A percentile compares a stretch with the other conserved stretches of the same genome.
phyloP scores from a whole-genome alignment of 371 early-diverging fungal genomes.

The Mucor circinelloides region DNA sequence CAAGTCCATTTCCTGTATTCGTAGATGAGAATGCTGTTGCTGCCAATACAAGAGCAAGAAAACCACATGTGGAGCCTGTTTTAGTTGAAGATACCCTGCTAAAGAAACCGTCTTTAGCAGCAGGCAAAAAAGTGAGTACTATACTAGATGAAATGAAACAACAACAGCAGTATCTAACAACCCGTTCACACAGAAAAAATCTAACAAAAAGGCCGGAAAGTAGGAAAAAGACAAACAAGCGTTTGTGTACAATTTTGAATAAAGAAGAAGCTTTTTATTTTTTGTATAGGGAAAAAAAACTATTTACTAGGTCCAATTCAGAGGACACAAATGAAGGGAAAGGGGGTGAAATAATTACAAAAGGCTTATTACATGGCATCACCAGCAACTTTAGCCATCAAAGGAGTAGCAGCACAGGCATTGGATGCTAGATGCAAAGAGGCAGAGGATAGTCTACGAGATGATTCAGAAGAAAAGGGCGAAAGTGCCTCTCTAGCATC shows the following conservation, averaged over 20 bases:
- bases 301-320: background rate
- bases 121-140: background rate
- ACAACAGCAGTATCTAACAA: background rate
- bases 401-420: conserved; percentile 9
- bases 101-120: background rate
- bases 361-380: conserved; percentile 9
- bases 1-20: background rate
- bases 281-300: background rate
- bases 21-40: background rate
- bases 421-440: conserved; percentile 7
- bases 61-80: background rate
- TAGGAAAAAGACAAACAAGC: background rate
- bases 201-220: background rate
- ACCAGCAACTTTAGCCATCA: conserved; percentile 7
- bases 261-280: background rate
- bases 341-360: background rate
- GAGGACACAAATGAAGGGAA: background rate
- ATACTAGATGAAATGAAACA: background rate
- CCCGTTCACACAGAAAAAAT: background rate
- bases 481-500: conserved; percentile 43
- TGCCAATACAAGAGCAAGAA: background rate
- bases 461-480: conserved; percentile 28
- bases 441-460: conserved; percentile 8
- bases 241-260: background rate
- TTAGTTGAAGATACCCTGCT: background rate